A percentile compares a stretch with the other conserved stretches of the same genome.
phyloP scores from a whole-genome alignment of 768 basidiomycete genomes.

The Pleurotus ostreatus region DNA sequence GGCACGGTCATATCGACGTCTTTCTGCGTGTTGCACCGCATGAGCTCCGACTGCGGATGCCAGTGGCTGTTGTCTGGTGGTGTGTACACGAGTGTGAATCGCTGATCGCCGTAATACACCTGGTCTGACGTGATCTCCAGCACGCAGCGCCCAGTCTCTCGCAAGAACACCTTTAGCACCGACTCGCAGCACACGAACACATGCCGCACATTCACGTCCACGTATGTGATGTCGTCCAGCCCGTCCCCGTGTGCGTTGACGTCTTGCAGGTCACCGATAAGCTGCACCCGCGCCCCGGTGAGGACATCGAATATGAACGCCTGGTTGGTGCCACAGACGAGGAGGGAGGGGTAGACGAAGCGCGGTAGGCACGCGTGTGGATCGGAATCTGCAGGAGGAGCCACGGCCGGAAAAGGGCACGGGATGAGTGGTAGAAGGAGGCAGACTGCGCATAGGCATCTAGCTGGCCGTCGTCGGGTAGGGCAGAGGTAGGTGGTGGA shows the following conservation, averaged over 20 bases:
- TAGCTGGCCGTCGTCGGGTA: conserved; percentile 27
- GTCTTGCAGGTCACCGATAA: conserved; percentile 36
- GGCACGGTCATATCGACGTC: no score
- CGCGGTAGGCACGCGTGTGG: conserved; percentile 52
- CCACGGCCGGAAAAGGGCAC: conserved; percentile 63
- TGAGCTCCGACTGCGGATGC: no score
- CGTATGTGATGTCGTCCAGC: conserved; percentile 44
- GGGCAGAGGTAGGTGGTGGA: conserved; percentile 19
- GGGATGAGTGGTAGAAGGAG: conserved; percentile 9
- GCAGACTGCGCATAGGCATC: conserved; percentile 9
- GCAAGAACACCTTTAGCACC: conserved; percentile 50
- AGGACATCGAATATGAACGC: conserved; percentile 65
- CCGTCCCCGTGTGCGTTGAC: background rate
- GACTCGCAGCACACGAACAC: conserved; percentile 54
- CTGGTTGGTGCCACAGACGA: conserved; percentile 38
- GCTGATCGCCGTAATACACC: conserved; percentile 20
- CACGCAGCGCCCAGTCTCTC: conserved; percentile 40
- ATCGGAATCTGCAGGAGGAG: conserved; percentile 48
- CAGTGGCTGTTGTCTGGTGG: no score
- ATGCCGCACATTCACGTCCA: conserved; percentile 57
- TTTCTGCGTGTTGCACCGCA: no score
- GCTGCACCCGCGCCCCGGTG: conserved; percentile 43
- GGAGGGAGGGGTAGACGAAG: conserved; percentile 63
- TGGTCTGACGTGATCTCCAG: conserved; percentile 37
- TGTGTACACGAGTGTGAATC: no score